phyloP scores from a whole-genome alignment of 2,329 filamentous ascomycete genomes.

The Aspergillus sp. region DNA sequence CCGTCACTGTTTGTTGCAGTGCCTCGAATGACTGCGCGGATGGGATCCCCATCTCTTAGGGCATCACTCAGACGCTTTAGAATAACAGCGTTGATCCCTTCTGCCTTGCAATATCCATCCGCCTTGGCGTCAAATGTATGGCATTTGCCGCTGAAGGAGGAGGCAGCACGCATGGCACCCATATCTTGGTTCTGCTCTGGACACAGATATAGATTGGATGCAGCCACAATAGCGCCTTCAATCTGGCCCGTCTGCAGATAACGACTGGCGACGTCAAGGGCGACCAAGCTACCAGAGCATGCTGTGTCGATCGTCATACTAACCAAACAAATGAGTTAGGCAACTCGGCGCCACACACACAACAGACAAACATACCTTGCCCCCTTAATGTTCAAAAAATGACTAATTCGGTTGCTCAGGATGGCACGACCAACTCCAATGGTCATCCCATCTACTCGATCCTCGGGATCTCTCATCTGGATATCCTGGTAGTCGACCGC shows the following conservation, averaged over 20 bases:
- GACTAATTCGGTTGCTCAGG: conserved; percentile 32
- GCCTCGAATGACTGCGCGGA: conserved; percentile 29
- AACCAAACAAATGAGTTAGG: background rate
- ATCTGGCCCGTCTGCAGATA: conserved; percentile 10
- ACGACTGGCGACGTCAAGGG: conserved; percentile 17
- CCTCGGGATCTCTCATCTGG: conserved; percentile 16
- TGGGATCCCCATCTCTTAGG: conserved; percentile 26
- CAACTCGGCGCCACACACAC: conserved; percentile 25
- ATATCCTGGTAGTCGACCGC: conserved; percentile 23
- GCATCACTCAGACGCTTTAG: conserved; percentile 29
- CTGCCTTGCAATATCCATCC: conserved; percentile 32
- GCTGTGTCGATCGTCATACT: conserved; percentile 42
- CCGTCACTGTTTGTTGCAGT: conserved; percentile 26
- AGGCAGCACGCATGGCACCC: conserved; percentile 28
- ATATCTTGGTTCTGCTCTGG: background rate
- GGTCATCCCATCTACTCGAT: conserved; percentile 12
- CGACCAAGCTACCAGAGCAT: conserved; percentile 38
- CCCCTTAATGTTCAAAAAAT: conserved; percentile 40
- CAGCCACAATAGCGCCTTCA: conserved; percentile 33
- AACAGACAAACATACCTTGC: conserved; percentile 16
- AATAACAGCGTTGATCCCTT: conserved; percentile 30
- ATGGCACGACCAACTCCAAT: conserved; percentile 28
- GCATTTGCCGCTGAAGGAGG: conserved; percentile 26
- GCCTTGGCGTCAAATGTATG: conserved; percentile 27
- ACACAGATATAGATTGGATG: conserved; percentile 30